Evolutionary conservation across 2,329 filamentous ascomycete genomes (phyloP).

Genomic region (Fusarium sp.): DNA sequence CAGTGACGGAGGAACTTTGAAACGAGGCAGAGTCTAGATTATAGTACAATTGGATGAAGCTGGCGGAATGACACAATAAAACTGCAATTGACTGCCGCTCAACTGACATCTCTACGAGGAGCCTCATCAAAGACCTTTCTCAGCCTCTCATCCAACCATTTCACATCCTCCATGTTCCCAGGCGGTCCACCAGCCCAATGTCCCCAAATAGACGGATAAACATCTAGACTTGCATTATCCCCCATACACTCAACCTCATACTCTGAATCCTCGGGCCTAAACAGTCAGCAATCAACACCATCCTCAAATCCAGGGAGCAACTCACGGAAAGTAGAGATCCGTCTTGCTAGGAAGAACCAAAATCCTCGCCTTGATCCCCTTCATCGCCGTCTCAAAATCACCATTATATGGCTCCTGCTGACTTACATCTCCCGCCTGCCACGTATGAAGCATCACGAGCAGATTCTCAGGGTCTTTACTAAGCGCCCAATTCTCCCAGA

Average conservation of each 20-base stretch:
- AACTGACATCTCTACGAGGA: neutral
- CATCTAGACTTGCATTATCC: slow-evolving; percentile 46
- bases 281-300: neutral
- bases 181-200: slow-evolving; percentile 74
- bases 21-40: fast-evolving
- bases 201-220: slow-evolving; percentile 55
- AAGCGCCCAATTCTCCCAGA: slow-evolving; percentile 80
- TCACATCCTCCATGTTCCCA: slow-evolving; percentile 73
- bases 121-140: slow-evolving; percentile 26
- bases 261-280: slow-evolving; percentile 74
- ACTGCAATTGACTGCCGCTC: neutral
- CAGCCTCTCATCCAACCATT: slow-evolving; percentile 71
- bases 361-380: slow-evolving; percentile 75
- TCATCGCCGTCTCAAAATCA: slow-evolving; percentile 72
- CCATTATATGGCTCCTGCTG: slow-evolving; percentile 74
- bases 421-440: slow-evolving; percentile 79
- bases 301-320: fast-evolving
- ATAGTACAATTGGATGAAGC: fast-evolving
- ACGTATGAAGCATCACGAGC: slow-evolving; percentile 78
- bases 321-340: slow-evolving; percentile 78
- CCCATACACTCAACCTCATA: slow-evolving; percentile 69
- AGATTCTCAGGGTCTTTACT: slow-evolving; percentile 81
- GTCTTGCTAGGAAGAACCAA: slow-evolving; percentile 77
- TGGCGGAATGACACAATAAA: too few species aligned
- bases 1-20: neutral